Conservation (phyloP, 2,329 filamentous ascomycete species). For the Colletotrichum karsti region DNA sequence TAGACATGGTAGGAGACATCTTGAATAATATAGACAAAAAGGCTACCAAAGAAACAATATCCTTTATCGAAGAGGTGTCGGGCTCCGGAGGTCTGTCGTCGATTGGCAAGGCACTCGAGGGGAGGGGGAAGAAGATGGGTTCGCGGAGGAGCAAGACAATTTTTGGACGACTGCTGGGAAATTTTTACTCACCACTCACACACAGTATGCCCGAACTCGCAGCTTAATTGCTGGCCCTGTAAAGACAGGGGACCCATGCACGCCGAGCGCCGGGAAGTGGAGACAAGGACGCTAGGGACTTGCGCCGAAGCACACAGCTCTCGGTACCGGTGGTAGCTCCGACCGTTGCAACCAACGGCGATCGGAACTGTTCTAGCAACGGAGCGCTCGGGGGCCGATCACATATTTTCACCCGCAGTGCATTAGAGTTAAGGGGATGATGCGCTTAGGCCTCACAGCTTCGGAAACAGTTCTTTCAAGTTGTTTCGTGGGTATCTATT, state of each 20-base stretch:
- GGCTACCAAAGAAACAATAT: background rate
- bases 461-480: background rate
- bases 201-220: slow-evolving; percentile 19
- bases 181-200: slow-evolving; percentile 26
- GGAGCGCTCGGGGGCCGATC: background rate
- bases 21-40: slow-evolving; percentile 30
- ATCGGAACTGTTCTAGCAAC: background rate
- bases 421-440: too few species aligned
- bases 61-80: slow-evolving; percentile 1
- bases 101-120: slow-evolving; percentile 15
- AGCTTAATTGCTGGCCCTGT: slow-evolving; percentile 24
- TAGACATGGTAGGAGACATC: slow-evolving; percentile 67
- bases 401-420: too few species aligned
- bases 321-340: slow-evolving; percentile 2
- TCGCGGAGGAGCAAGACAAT: slow-evolving; percentile 13
- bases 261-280: slow-evolving; percentile 29
- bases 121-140: slow-evolving; percentile 3
- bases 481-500: slow-evolving; percentile 25
- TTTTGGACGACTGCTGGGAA: slow-evolving; percentile 24
- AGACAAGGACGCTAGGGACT: slow-evolving; percentile 3
- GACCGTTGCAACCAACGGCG: background rate
- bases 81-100: slow-evolving; percentile 14
- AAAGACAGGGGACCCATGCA: slow-evolving; percentile 17
- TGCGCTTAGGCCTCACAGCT: background rate
- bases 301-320: slow-evolving; percentile 4